These are phyloP conservation scores for Lunularia cruciata DNA, from an alignment of 225 moss, liverwort and hornwort genomes.

Conservation along the genomic window DNA sequence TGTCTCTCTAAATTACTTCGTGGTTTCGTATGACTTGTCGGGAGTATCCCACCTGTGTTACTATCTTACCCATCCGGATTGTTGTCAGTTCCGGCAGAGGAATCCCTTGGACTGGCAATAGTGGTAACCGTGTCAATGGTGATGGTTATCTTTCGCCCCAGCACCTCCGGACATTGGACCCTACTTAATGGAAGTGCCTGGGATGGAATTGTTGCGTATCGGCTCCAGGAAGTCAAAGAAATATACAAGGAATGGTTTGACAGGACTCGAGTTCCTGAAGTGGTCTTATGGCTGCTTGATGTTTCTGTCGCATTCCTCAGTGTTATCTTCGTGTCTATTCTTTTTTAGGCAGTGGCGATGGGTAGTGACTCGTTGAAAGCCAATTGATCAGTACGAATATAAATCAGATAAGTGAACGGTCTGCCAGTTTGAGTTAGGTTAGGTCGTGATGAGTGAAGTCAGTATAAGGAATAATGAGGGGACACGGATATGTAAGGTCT, in stretches of 20 bases:
- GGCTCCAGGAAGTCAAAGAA: neutral
- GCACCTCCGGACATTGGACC: neutral
- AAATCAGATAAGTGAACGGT: neutral
- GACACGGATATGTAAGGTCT: neutral
- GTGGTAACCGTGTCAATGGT: neutral
- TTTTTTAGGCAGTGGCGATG: neutral
- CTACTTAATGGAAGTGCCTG: neutral
- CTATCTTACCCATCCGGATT: neutral
- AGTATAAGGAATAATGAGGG: neutral
- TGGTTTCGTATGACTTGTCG: neutral
- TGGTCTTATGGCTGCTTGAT: conserved; percentile 4
- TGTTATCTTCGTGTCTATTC: neutral
- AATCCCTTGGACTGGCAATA: neutral
- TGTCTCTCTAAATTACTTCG: neutral
- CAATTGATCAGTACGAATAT: neutral
- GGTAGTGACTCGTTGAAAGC: neutral
- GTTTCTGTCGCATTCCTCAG: neutral
- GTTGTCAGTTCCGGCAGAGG: neutral
- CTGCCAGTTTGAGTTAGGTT: neutral
- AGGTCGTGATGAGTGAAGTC: neutral
- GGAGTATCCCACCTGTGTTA: no score
- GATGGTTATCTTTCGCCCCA: neutral
- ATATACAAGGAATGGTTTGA: neutral
- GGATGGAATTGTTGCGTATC: neutral
- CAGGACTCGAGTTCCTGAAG: neutral